A percentile compares a stretch with the other conserved stretches of the same genome.
phyloP scores from a whole-genome alignment of 805 yeast species.

The Schwanniomyces pseudopolymorphus region DNA sequence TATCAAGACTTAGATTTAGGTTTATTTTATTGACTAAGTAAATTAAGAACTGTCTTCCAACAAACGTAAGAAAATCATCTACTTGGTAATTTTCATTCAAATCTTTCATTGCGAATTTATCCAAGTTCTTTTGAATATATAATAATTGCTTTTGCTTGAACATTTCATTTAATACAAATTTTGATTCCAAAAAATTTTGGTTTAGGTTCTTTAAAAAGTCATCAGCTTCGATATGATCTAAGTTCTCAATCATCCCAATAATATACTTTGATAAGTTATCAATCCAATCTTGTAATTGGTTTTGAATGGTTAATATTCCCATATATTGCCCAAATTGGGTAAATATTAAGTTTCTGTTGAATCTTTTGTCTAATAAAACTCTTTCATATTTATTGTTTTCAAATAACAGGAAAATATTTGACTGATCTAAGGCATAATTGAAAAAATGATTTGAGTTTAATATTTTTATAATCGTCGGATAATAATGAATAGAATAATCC shows the following conservation, averaged over 20 bases:
- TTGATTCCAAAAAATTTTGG: constrained; percentile 3
- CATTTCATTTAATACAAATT: not conserved
- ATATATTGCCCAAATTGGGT: constrained; percentile 20
- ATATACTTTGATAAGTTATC: constrained; percentile 6
- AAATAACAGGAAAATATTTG: constrained; percentile 5
- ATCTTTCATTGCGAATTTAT: not conserved
- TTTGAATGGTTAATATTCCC: constrained; percentile 7
- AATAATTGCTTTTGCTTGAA: not conserved
- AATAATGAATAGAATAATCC: constrained; percentile 1
- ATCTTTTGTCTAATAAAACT: constrained; percentile 5
- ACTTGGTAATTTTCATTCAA: constrained; percentile 2
- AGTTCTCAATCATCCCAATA: constrained; percentile 9
- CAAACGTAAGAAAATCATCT: not conserved
- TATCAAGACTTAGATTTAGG: constrained; percentile 10
- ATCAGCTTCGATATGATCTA: constrained; percentile 10
- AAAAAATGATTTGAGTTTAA: constrained; percentile 9
- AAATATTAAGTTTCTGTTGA: constrained; percentile 8
- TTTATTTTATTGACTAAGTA: constrained; percentile 8
- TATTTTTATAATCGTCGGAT: constrained; percentile 5
- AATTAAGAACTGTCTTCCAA: constrained; percentile 7
- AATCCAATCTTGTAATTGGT: constrained; percentile 11
- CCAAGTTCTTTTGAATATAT: not conserved
- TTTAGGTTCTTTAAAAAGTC: constrained; percentile 7
- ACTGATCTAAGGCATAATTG: constrained; percentile 13
- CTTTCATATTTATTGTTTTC: constrained; percentile 4